Base-by-base conservation (phyloP, 106 monocot species). In the Dactylorhiza incarnata region DNA sequence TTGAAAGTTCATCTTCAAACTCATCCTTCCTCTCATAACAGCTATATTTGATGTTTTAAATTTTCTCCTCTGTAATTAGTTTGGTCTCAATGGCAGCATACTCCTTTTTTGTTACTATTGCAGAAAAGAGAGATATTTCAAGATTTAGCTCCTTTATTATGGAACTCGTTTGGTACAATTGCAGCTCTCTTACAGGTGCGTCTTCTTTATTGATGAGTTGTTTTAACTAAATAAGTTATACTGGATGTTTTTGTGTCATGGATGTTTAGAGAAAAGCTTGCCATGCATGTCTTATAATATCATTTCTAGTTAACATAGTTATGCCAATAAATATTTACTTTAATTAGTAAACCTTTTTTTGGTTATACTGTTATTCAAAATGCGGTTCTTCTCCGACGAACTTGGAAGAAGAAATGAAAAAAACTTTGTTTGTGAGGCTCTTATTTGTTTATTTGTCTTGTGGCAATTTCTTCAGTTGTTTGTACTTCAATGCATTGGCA, bases 81-180 rank as follows among this genome's bases (percentile, higher is more conserved):
- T 37, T 52, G 51, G 14, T 52, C 51, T 52, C 1, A 11, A 52
- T 14, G 51, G 5, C 9, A 52, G 12, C 51, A 11, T 9, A 52
- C 51, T 14, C 9, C 46, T 68, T 25, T n/a, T 9, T 49, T 56
- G 6, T 61, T 61, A 71, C 9, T 73, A 20, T 68, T 81, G 22
- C 83, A 95, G 95, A 95, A 95, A 84, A 81, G 95, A 72, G 95
- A 95, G 68, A 90, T 90, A 76, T 95, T 92, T 83, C 92, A 90
- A 81, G 92, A 95, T 84, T 80, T 95, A 74, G 95, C 95, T 70
- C 95, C 92, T 25, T 75, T 95, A 24, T 73, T 95, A 47, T 95
- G 95, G 95, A 83, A 93, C 56, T 95, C 95, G 37, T 93, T 85
- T 88, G 95, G 95, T 23, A 95, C 95, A 20, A 95, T 92, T 76